Evolutionary conservation across 176 grass and related monocot genomes (phyloP).

Genomic region (Pontederia paniculata): DNA sequence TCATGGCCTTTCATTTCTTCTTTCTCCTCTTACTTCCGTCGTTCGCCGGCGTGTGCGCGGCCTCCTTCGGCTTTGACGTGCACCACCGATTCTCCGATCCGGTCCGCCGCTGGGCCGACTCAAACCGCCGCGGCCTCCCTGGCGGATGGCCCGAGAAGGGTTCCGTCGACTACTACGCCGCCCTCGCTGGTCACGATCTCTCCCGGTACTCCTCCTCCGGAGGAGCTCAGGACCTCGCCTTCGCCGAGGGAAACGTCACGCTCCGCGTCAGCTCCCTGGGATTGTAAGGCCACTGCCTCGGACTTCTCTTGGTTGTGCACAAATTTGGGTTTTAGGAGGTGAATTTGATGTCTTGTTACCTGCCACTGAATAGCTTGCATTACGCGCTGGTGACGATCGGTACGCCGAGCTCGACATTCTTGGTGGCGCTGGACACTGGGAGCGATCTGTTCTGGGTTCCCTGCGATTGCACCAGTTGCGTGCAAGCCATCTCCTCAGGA

Average conservation of each 20-base stretch:
- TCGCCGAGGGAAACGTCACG: conserved; percentile 63
- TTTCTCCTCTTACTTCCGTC: too few relatives aligned
- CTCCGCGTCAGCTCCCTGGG: conserved; percentile 50
- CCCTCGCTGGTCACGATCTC: conserved; percentile 23
- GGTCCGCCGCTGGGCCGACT: background rate
- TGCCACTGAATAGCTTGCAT: conserved; percentile 35
- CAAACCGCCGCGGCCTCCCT: background rate
- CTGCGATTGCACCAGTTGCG: conserved; percentile 28
- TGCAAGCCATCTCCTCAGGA: conserved; percentile 41
- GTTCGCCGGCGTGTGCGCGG: background rate
- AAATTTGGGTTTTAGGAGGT: too few relatives aligned
- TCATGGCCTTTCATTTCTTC: too few relatives aligned
- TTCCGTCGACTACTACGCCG: conserved; percentile 28
- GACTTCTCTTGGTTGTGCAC: too few relatives aligned
- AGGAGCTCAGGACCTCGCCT: conserved; percentile 22
- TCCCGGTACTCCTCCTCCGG: background rate
- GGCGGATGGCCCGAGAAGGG: conserved; percentile 26
- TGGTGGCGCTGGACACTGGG: conserved; percentile 16
- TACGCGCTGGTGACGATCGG: conserved; percentile 69
- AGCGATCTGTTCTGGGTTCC: too few relatives aligned
- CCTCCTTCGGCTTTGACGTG: background rate
- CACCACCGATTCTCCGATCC: conserved; percentile 2
- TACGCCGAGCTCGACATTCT: conserved; percentile 66
- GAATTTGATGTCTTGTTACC: background rate
- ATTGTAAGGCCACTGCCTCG: conserved; percentile 34